Conservation (phyloP, 345 rosid species). For the Durio zibethinus region DNA sequence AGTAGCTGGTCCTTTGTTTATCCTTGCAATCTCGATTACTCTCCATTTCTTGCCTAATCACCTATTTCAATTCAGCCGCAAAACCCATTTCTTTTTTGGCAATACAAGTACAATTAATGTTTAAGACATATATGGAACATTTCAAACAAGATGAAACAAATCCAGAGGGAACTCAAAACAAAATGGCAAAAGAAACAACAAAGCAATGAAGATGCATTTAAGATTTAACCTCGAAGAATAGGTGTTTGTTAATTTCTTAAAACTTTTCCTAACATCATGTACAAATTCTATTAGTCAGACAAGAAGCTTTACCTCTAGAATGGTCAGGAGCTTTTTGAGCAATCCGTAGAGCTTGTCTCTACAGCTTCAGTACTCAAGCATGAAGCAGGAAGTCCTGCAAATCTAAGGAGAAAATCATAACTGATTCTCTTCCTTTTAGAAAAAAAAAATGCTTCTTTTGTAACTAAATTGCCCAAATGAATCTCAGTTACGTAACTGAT, state of each 20-base stretch:
- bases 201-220: not conserved
- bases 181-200: not conserved
- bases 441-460: not conserved
- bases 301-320: conserved; percentile 46
- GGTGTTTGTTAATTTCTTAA: not conserved
- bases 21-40: conserved; percentile 56
- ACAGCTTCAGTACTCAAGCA: conserved; percentile 80
- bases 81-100: conserved; percentile 16
- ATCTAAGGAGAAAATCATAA: conserved; percentile 51
- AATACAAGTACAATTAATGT: not conserved
- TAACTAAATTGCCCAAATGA: not conserved
- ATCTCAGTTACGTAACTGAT: too few relatives aligned
- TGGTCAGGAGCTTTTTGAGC: conserved; percentile 64
- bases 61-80: conserved; percentile 57
- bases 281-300: not conserved
- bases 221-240: too few relatives aligned
- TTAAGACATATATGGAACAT: not conserved
- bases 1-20: conserved; percentile 63
- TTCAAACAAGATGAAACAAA: not conserved
- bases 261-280: not conserved
- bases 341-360: conserved; percentile 71
- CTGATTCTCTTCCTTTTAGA: not conserved
- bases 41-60: conserved; percentile 73
- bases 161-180: not conserved
- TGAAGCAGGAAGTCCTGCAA: conserved; percentile 78